Conservation (phyloP, 2,329 filamentous ascomycete species). For the Aaosphaeria pasadenensis region DNA sequence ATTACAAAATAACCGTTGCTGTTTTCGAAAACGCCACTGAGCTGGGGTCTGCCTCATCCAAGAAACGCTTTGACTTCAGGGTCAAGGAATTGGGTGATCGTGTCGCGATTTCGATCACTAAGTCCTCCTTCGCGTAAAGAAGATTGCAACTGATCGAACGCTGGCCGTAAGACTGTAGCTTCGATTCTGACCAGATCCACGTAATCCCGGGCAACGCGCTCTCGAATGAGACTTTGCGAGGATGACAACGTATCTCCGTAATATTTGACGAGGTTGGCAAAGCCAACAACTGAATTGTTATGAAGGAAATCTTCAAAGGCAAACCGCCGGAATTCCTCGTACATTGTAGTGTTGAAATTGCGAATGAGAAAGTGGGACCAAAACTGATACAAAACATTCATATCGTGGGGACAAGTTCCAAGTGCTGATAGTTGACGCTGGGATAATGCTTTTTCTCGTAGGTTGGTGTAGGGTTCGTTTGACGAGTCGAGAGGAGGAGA, state of each 20-base stretch:
- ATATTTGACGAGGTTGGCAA: slow-evolving; percentile 63
- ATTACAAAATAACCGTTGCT: neutral
- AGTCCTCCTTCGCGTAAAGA: slow-evolving; percentile 55
- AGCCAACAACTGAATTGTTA: slow-evolving; percentile 53
- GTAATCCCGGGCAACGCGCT: slow-evolving; percentile 54
- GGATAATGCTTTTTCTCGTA: slow-evolving; percentile 49
- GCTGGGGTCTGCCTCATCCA: slow-evolving; percentile 25
- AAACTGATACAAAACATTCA: slow-evolving; percentile 69
- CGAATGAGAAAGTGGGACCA: slow-evolving; percentile 71
- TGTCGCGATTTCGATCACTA: slow-evolving; percentile 57
- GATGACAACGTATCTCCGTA: slow-evolving; percentile 59
- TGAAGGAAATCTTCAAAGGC: slow-evolving; percentile 62
- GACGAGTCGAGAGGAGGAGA: slow-evolving; percentile 43
- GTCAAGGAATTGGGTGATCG: slow-evolving; percentile 53
- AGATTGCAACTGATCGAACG: slow-evolving; percentile 51
- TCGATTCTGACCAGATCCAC: slow-evolving; percentile 54
- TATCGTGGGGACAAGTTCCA: slow-evolving; percentile 52
- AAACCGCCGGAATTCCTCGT: slow-evolving; percentile 67
- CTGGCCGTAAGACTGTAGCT: slow-evolving; percentile 40
- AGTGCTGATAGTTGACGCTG: slow-evolving; percentile 46
- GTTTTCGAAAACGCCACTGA: no score
- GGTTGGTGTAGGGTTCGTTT: slow-evolving; percentile 48
- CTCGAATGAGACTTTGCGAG: slow-evolving; percentile 47
- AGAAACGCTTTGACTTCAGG: slow-evolving; percentile 51
- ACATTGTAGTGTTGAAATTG: slow-evolving; percentile 74